Evolutionary conservation across 768 basidiomycete species (phyloP).

Genomic region (Macrolepiota albuminosa): DNA sequence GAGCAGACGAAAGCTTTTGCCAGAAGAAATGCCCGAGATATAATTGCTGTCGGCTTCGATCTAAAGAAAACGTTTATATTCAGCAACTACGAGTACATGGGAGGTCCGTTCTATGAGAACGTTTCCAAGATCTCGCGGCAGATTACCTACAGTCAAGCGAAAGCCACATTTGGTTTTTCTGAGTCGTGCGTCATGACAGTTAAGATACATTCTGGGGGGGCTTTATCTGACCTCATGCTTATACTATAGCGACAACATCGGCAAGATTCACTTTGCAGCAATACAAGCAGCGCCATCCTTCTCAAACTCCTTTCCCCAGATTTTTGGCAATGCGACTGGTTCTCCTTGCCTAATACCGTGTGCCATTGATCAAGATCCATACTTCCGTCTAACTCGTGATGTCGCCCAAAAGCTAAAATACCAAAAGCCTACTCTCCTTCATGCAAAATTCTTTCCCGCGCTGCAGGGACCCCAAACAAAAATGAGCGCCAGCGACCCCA

Average conservation of each 20-base stretch:
- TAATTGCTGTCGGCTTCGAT: slow-evolving; percentile 94
- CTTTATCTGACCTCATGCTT: not conserved
- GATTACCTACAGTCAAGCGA: slow-evolving; percentile 90
- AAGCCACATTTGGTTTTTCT: slow-evolving; percentile 93
- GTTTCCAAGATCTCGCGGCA: slow-evolving; percentile 89
- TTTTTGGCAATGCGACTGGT: slow-evolving; percentile 78
- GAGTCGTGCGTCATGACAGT: slow-evolving; percentile 73
- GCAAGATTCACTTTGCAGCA: slow-evolving; percentile 94
- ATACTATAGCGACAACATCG: slow-evolving; percentile 88
- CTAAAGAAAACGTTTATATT: slow-evolving; percentile 95
- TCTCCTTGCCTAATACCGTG: slow-evolving; percentile 95
- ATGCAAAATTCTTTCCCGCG: slow-evolving; percentile 97
- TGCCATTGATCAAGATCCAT: slow-evolving; percentile 96
- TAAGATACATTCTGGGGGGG: too few species aligned
- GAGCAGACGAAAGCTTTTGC: slow-evolving; percentile 85
- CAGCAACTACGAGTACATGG: slow-evolving; percentile 85
- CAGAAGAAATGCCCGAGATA: slow-evolving; percentile 86
- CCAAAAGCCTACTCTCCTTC: slow-evolving; percentile 88
- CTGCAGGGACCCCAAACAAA: slow-evolving; percentile 97
- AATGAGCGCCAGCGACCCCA: slow-evolving; percentile 95
- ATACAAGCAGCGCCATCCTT: slow-evolving; percentile 96
- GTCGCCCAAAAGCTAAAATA: slow-evolving; percentile 92
- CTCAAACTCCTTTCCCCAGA: slow-evolving; percentile 97
- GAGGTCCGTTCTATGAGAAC: slow-evolving; percentile 92
- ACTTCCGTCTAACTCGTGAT: slow-evolving; percentile 97